Percentiles rank a stretch among this genome's conserved stretches.
These are phyloP conservation scores for Dothideomycetidae sp. DNA, from an alignment of 2,329 filamentous ascomycete genomes.

Conservation along the genomic window DNA sequence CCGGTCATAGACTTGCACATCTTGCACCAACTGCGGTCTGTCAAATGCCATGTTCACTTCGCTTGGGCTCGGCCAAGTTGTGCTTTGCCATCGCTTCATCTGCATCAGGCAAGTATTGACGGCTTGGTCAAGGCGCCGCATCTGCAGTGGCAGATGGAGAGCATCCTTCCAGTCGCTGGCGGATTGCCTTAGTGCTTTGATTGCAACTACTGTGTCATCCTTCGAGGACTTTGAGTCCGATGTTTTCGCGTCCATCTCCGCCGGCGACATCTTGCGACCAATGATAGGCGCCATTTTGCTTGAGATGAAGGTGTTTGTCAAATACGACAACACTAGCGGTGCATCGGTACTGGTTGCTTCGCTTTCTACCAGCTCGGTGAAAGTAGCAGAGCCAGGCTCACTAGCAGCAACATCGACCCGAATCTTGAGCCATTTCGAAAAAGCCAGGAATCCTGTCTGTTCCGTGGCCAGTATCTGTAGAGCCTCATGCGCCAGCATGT, in stretches of 20 bases:
- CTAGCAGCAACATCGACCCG: slow-evolving; percentile 67
- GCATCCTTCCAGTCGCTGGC: neutral
- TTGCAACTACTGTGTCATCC: neutral
- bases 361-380: slow-evolving; percentile 62
- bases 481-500: slow-evolving; percentile 58
- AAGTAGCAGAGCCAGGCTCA: slow-evolving; percentile 40
- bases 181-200: neutral
- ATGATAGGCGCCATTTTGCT: slow-evolving; percentile 40
- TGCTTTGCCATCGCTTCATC: slow-evolving; percentile 7
- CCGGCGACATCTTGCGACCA: neutral
- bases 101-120: slow-evolving; percentile 2
- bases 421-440: slow-evolving; percentile 71
- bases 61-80: slow-evolving; percentile 3
- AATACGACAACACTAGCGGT: slow-evolving; percentile 59
- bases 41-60: slow-evolving; percentile 1
- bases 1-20: neutral
- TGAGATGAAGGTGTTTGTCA: slow-evolving; percentile 52
- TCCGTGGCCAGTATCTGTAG: slow-evolving; percentile 61
- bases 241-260: neutral
- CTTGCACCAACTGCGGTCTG: neutral
- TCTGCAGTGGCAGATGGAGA: slow-evolving; percentile 2
- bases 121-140: neutral
- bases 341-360: slow-evolving; percentile 61
- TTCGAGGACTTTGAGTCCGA: neutral
- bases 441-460: slow-evolving; percentile 59